Conservation (phyloP, 2,329 filamentous ascomycete genomes). For the Neodidymelliopsis sp. region DNA sequence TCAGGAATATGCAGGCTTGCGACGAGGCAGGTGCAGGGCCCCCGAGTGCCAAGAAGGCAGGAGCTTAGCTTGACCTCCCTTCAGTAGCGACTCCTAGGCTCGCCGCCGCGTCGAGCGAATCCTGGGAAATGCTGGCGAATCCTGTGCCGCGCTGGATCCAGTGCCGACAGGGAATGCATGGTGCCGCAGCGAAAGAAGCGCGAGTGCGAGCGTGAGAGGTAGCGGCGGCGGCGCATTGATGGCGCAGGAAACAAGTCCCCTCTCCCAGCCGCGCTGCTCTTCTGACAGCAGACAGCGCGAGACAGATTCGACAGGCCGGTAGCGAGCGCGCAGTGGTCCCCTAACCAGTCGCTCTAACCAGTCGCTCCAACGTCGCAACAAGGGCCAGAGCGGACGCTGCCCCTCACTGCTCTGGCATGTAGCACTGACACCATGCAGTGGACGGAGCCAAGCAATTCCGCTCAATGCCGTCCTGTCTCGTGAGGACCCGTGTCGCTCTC, state of each 20-base stretch:
- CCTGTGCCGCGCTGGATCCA: not conserved
- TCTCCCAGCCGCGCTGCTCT: slow-evolving; percentile 1
- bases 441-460: slow-evolving; percentile 18
- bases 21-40: slow-evolving; percentile 11
- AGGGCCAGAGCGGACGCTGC: not conserved
- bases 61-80: slow-evolving; percentile 22
- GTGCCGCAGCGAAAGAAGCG: slow-evolving; percentile 6
- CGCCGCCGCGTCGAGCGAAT: no score
- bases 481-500: not conserved
- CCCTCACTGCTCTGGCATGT: slow-evolving; percentile 17
- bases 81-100: no score
- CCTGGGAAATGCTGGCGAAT: not conserved
- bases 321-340: not conserved
- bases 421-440: slow-evolving; percentile 18
- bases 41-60: slow-evolving; percentile 12
- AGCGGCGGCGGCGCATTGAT: not conserved
- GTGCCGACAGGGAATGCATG: slow-evolving; percentile 13
- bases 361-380: not conserved
- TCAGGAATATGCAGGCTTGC: slow-evolving; percentile 15
- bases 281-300: slow-evolving; percentile 9
- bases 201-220: no score
- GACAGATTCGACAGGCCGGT: slow-evolving; percentile 3
- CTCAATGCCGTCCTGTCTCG: not conserved
- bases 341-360: slow-evolving; percentile 1
- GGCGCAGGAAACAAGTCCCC: not conserved